These are phyloP conservation scores for Verticillium longisporum DNA, from an alignment of 2,329 filamentous ascomycete species.

Conservation along the genomic window DNA sequence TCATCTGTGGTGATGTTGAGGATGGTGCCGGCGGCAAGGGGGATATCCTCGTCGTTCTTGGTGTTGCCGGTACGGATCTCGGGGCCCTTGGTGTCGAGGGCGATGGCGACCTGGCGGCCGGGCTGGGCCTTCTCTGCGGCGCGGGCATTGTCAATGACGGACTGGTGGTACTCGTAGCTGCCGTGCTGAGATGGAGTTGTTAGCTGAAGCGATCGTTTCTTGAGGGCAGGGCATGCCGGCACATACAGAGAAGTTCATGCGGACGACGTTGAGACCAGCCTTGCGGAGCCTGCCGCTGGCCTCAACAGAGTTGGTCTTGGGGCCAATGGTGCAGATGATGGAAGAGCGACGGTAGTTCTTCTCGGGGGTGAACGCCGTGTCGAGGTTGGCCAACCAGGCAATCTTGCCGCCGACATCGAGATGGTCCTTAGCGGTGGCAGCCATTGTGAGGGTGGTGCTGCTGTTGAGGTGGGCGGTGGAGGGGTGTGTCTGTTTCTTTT, in stretches of 20 bases:
- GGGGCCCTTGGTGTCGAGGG: slow-evolving; percentile 67
- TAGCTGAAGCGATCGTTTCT: neutral
- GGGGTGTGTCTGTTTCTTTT: neutral
- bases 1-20: slow-evolving; percentile 98
- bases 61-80: slow-evolving; percentile 59
- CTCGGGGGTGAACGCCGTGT: slow-evolving; percentile 81
- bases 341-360: slow-evolving; percentile 93
- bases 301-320: slow-evolving; percentile 97
- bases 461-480: neutral
- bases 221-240: neutral
- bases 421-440: slow-evolving; percentile 73
- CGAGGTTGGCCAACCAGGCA: slow-evolving; percentile 62
- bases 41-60: slow-evolving; percentile 82
- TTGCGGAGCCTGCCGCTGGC: slow-evolving; percentile 91
- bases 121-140: slow-evolving; percentile 70
- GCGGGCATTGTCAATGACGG: slow-evolving; percentile 92
- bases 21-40: slow-evolving; percentile 75
- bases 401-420: slow-evolving; percentile 68
- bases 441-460: slow-evolving; percentile 35
- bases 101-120: slow-evolving; percentile 90
- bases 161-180: slow-evolving; percentile 95
- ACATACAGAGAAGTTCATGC: slow-evolving; percentile 88
- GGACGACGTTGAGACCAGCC: slow-evolving; percentile 92
- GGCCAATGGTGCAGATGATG: slow-evolving; percentile 98
- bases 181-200: slow-evolving; percentile 46